phyloP scores from a whole-genome alignment of 23 red algal species.

The Gracilariopsis chorda region DNA sequence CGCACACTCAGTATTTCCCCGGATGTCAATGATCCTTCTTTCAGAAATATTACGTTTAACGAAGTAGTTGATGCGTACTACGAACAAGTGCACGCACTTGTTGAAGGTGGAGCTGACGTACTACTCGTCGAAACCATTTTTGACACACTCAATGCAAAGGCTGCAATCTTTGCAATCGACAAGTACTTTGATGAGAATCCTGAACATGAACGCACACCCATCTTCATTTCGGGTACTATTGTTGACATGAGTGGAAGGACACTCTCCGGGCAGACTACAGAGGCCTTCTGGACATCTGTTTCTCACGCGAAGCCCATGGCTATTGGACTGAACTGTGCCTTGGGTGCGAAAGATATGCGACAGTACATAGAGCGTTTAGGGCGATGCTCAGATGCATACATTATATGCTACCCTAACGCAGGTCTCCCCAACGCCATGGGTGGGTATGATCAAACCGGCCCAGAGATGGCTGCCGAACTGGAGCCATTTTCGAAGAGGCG shows the following conservation, averaged over 20 bases:
- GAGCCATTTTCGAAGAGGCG: slow-evolving; percentile 28
- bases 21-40: slow-evolving; percentile 75
- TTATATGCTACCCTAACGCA: slow-evolving; percentile 82
- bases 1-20: slow-evolving; percentile 80
- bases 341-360: slow-evolving; percentile 84
- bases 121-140: slow-evolving; percentile 88
- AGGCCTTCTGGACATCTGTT: slow-evolving; percentile 77
- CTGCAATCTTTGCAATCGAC: slow-evolving; percentile 79
- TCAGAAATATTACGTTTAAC: slow-evolving; percentile 77
- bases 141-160: slow-evolving; percentile 87
- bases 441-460: slow-evolving; percentile 76
- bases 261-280: slow-evolving; percentile 85
- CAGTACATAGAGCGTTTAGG: slow-evolving; percentile 73
- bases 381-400: slow-evolving; percentile 69
- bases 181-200: slow-evolving; percentile 61
- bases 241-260: slow-evolving; percentile 80
- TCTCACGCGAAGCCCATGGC: slow-evolving; percentile 71
- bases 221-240: slow-evolving; percentile 85
- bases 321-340: slow-evolving; percentile 81
- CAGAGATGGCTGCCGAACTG: slow-evolving; percentile 63
- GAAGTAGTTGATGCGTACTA: slow-evolving; percentile 69
- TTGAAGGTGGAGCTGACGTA: slow-evolving; percentile 67
- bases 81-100: slow-evolving; percentile 57
- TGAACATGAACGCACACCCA: neutral
- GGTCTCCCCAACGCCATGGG: slow-evolving; percentile 86